These are phyloP conservation scores for Prunus fruticosa DNA, from an alignment of 306 rosid species.

Conservation along the genomic window DNA sequence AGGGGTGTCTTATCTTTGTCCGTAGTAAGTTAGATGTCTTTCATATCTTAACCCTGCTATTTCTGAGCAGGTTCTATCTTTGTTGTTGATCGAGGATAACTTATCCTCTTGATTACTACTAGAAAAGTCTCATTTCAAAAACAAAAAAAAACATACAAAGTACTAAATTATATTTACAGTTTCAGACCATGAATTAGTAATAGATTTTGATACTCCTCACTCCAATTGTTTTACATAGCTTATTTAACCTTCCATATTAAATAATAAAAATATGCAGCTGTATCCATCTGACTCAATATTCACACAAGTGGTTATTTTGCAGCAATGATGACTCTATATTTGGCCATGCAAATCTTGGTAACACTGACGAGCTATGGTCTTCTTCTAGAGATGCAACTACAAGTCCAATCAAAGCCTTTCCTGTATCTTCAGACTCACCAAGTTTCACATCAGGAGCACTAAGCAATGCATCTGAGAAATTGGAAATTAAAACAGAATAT, in stretches of 20 bases:
- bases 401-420: slow-evolving; percentile 40
- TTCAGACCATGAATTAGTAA: not conserved
- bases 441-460: slow-evolving; percentile 32
- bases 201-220: slow-evolving; percentile 8
- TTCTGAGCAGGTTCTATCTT: too few relatives aligned
- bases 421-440: slow-evolving; percentile 35
- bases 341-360: slow-evolving; percentile 59
- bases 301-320: slow-evolving; percentile 81
- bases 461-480: slow-evolving; percentile 36
- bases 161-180: not conserved
- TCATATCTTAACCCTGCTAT: too few relatives aligned
- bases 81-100: too few relatives aligned
- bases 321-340: slow-evolving; percentile 79
- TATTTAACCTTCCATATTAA: not conserved
- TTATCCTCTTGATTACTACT: too few relatives aligned
- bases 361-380: slow-evolving; percentile 69
- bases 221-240: not conserved
- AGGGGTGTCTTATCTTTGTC: too few relatives aligned
- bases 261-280: slow-evolving; percentile 14
- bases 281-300: slow-evolving; percentile 48
- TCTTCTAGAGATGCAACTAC: slow-evolving; percentile 53
- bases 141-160: not conserved
- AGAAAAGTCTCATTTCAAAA: too few relatives aligned
- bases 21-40: too few relatives aligned
- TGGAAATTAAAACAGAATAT: slow-evolving; percentile 49